Percentiles rank a stretch among this genome's conserved stretches.
These are phyloP conservation scores for Acanthamoeba divionensis DNA, from an alignment of 208 protist species.

Conservation along the genomic window DNA sequence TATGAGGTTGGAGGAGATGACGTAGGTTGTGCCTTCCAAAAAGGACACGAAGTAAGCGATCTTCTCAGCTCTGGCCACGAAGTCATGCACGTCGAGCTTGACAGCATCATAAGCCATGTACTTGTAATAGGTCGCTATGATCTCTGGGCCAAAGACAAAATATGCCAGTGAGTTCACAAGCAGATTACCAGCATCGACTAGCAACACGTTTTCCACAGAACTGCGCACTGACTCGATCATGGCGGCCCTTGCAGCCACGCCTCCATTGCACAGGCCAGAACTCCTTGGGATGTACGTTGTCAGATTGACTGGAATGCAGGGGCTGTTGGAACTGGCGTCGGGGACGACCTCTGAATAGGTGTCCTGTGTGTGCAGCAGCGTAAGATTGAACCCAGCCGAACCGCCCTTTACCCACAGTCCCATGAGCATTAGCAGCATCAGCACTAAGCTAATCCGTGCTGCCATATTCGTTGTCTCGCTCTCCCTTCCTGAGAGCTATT, in stretches of 20 bases:
- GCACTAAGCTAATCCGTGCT: too few relatives aligned
- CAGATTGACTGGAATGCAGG: background rate
- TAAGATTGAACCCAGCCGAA: background rate
- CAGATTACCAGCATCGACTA: background rate
- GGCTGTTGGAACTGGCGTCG: background rate
- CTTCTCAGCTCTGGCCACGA: background rate
- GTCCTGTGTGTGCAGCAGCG: background rate
- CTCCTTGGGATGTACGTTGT: background rate
- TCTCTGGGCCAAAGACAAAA: background rate
- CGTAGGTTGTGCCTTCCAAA: background rate
- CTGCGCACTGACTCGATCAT: background rate
- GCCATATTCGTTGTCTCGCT: too few relatives aligned
- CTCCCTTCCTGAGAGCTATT: too few relatives aligned
- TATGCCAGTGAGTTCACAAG: background rate
- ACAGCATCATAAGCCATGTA: background rate
- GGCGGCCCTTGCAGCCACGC: background rate
- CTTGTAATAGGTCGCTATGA: background rate
- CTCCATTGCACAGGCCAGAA: background rate
- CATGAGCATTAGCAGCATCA: too few relatives aligned
- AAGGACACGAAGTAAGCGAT: background rate
- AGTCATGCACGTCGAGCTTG: constrained; percentile 9
- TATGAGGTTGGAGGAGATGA: background rate
- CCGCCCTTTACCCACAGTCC: too few relatives aligned
- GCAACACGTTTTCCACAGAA: background rate
- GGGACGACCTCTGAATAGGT: background rate